Base-by-base conservation (phyloP, 2,329 filamentous ascomycete genomes). In the Hypoxylon sp. region DNA sequence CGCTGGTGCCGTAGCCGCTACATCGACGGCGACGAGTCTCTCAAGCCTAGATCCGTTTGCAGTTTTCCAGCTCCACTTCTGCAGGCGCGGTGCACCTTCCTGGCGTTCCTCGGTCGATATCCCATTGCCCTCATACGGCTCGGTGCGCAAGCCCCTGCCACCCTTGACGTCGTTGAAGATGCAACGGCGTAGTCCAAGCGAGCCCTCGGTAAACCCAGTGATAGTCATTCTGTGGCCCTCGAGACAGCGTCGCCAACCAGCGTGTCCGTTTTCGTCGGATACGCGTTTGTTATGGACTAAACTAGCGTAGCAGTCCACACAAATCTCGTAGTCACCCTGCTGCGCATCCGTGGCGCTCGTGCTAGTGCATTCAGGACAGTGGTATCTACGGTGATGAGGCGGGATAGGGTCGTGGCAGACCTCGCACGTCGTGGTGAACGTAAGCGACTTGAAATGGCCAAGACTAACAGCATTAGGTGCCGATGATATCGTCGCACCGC, bases 281-380 rank as follows among this genome's bases (percentile, higher is more conserved):
- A 98, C 90, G 50, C 88, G 88, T 7, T 87, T 86, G 0, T 86
- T 85, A 1, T 84, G 80, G 1, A 92, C 86, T 6, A 94, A 84
- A 51, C 86, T 87, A 54, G 86, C 82, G 79, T 98, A 98, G 83
- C 94, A 98, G 3, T 86, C 83, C 17, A 85, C 85, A 80, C 94
- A 98, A 52, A 97, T 88, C 73, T 98, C 93, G 78, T 96, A 97
- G 78, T 97, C 92, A n/a, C 94, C 94, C 0, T 81, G 80, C 24
- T 81, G 75, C 3, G 83, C 81, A 31, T 87, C 83, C 0, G 82
- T 74, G 21, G 75, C 68, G 2, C 85, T 78, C 2, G 83, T 80
- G 73, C 85, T 86, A 56, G 88, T 89, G 79, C 94, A 97, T 56
- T 85, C 82, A 53, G 89, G 90, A 80, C 95, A 98, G 80, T 98